Evolutionary conservation across 2,329 filamentous ascomycete genomes (phyloP), one percentile per base, ranked within the genome.

Genomic region (Coniochaeta prunicola): DNA sequence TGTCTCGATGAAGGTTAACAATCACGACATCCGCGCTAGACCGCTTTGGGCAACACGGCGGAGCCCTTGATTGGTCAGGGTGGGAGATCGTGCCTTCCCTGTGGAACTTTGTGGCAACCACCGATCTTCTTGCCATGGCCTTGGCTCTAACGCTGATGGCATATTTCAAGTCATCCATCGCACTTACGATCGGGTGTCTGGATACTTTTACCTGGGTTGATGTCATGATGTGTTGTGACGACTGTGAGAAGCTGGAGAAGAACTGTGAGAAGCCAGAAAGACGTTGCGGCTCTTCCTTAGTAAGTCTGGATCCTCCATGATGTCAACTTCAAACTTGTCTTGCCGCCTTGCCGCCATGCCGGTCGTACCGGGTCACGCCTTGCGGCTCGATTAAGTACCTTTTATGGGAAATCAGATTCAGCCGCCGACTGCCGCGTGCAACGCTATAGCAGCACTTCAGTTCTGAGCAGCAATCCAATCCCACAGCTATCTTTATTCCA

Each of bases 11-110:
- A 42, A 42, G 54, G 31, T 30, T 42, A 56, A 28, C 36, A 33
- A 56, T 56, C 54, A 56, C 54, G 54, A 56, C 54, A 56, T 56
- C 54, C 54, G 54, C 54, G 54, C 54, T 56, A 56, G 31, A 13
- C 54, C 24, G 19, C 26, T 30, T 42, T 42, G 34, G 54, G 54
- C 4, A 12, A 17, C 21, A 10, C 10, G 17, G 13, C 10, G 21
- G 5, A 10, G 3, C 19, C 9, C 30, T 10, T 56, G 21, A 56
- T 56, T 56, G 54, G 54, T 19, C 21, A n/a, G 7, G 3, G 9
- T 36, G 30, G 21, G n/a, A 55, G 30, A 2, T 50, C 45, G 45
- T n/a, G n/a, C n/a, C n/a, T 21, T 13, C 13, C 45, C 45, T 28
- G n/a, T 12, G 12, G 45, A 26, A 2, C 12, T 21, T 30, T 50